Percentiles rank a stretch among this genome's conserved stretches.
phyloP scores from a whole-genome alignment of 176 grass and related monocot genomes.

The sorghum (Sorghum bicolor) region Sorghum_bicolor_NCBIv3 NC_012874.2:20072001-20072500 shows the following conservation, averaged over 20 bases:
- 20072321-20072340: conserved; percentile 82
- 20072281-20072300: conserved; percentile 73
- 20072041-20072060: neutral
- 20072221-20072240: neutral
- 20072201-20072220: neutral
- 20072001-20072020: neutral
- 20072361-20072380: conserved; percentile 73
- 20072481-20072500: neutral
- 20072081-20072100: conserved; percentile 94
- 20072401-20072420: conserved; percentile 77
- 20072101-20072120: conserved; percentile 88
- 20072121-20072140: conserved; percentile 82
- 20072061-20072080: neutral
- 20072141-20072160: conserved; percentile 84
- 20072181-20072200: conserved; percentile 53
- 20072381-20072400: conserved; percentile 80
- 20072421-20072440: conserved; percentile 53
- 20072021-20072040: neutral
- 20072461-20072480: conserved; percentile 1
- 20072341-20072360: conserved; percentile 99
- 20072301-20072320: conserved; percentile 89
- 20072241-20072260: neutral
- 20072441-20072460: neutral
- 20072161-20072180: conserved; percentile 70
- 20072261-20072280: conserved; percentile 29